phyloP scores from a whole-genome alignment of 1,139 yeast species.

The Nadsonia starkeyi-henricii region DNA sequence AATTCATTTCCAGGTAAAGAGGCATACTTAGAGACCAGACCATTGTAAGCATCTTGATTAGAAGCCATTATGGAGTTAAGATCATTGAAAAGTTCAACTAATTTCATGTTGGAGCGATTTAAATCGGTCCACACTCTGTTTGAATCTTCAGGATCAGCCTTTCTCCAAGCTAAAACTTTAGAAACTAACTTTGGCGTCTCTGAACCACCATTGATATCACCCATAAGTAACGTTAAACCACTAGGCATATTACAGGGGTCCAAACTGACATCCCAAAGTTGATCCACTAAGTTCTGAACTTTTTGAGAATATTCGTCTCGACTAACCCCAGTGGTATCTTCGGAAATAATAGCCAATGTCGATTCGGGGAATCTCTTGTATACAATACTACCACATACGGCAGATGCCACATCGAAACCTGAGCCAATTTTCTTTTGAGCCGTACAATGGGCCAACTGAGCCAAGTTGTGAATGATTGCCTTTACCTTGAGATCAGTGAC shows the following conservation, averaged over 20 bases:
- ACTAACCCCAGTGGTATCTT: slow-evolving; percentile 2
- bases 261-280: slow-evolving; percentile 42
- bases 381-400: slow-evolving; percentile 77
- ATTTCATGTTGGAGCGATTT: slow-evolving; percentile 41
- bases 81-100: slow-evolving; percentile 36
- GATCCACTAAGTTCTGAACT: slow-evolving; percentile 31
- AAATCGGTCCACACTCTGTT: slow-evolving; percentile 38
- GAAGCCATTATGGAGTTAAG: slow-evolving; percentile 24
- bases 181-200: slow-evolving; percentile 86
- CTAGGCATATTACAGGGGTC: slow-evolving; percentile 51
- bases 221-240: slow-evolving; percentile 63
- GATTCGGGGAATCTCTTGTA: slow-evolving; percentile 48
- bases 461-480: slow-evolving; percentile 51
- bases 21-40: slow-evolving; percentile 5
- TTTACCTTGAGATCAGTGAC: slow-evolving; percentile 11
- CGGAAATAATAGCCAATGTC: slow-evolving; percentile 11
- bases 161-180: slow-evolving; percentile 59
- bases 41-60: slow-evolving; percentile 9
- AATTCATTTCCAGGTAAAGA: slow-evolving; percentile 7
- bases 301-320: slow-evolving; percentile 11
- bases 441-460: slow-evolving; percentile 82
- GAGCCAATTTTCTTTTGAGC: slow-evolving; percentile 95
- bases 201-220: slow-evolving; percentile 85
- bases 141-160: slow-evolving; percentile 37
- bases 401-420: slow-evolving; percentile 95